Conservation (phyloP, 306 rosid species). For the Cucurbita argyrosperma region DNA sequence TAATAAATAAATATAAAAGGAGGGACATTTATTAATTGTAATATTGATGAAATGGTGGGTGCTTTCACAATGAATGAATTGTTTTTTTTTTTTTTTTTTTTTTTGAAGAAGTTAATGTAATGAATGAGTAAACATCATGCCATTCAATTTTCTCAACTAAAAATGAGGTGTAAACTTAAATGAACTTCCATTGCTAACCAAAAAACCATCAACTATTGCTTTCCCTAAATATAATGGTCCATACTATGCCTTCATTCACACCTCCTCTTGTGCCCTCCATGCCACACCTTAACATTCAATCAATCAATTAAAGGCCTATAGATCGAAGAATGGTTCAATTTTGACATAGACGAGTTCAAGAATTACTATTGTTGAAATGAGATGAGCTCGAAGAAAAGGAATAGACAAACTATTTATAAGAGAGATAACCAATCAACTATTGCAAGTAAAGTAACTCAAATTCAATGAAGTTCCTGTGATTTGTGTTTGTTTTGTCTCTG, state of each 20-base stretch:
- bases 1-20: no score
- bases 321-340: no score
- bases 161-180: conserved; percentile 11
- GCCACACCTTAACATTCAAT: background rate
- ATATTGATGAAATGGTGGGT: background rate
- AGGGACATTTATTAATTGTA: background rate
- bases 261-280: background rate
- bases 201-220: background rate
- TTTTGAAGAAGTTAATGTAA: background rate
- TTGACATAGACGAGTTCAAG: background rate
- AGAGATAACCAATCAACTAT: no score
- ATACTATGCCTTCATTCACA: conserved; percentile 1
- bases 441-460: no score
- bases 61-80: conserved; percentile 3
- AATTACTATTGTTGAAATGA: no score
- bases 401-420: no score
- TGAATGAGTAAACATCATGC: conserved; percentile 1
- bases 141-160: conserved; percentile 6
- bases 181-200: background rate
- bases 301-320: no score
- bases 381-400: no score
- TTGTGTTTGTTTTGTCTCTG: no score
- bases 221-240: background rate
- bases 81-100: conserved; percentile 1
- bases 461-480: no score